phyloP scores from a whole-genome alignment of 208 protist species.

The Leishmania arabica region DNA sequence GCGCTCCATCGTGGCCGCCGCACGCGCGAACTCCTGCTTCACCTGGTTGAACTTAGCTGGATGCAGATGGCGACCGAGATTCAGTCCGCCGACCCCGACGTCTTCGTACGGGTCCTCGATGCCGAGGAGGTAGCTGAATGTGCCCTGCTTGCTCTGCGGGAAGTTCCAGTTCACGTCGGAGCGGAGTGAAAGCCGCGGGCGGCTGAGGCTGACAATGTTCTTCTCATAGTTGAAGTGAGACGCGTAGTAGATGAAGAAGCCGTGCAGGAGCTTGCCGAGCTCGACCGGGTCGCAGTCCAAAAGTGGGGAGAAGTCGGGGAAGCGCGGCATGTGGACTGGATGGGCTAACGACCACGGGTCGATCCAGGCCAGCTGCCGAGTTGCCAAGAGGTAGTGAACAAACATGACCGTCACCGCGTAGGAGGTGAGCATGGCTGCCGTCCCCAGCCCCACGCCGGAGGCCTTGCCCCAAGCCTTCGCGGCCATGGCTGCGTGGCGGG shows the following conservation, averaged over 20 bases:
- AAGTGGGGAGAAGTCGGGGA: slow-evolving; percentile 83
- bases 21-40: slow-evolving; percentile 86
- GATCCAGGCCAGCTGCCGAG: slow-evolving; percentile 75
- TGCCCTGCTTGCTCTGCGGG: slow-evolving; percentile 76
- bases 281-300: slow-evolving; percentile 69
- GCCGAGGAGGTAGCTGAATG: slow-evolving; percentile 79
- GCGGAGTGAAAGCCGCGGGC: slow-evolving; percentile 56
- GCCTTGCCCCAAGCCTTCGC: slow-evolving; percentile 92
- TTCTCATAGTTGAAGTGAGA: slow-evolving; percentile 85
- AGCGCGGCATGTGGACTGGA: slow-evolving; percentile 84
- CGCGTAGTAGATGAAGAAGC: slow-evolving; percentile 89
- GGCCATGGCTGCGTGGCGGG: slow-evolving; percentile 84
- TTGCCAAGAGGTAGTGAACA: slow-evolving; percentile 87
- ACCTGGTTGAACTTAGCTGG: slow-evolving; percentile 88
- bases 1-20: slow-evolving; percentile 84
- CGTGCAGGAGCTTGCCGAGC: slow-evolving; percentile 76
- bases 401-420: slow-evolving; percentile 90
- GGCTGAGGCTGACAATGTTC: slow-evolving; percentile 79
- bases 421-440: slow-evolving; percentile 86
- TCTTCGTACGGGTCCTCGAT: slow-evolving; percentile 93
- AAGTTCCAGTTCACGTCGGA: slow-evolving; percentile 82
- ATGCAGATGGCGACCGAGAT: slow-evolving; percentile 87
- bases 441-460: slow-evolving; percentile 75
- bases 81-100: slow-evolving; percentile 80
- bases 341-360: slow-evolving; percentile 89